A percentile compares a stretch with the other conserved stretches of the same genome.
Conservation (phyloP, 441 rosid species). For the Cnidoscolus chayamansa region DNA sequence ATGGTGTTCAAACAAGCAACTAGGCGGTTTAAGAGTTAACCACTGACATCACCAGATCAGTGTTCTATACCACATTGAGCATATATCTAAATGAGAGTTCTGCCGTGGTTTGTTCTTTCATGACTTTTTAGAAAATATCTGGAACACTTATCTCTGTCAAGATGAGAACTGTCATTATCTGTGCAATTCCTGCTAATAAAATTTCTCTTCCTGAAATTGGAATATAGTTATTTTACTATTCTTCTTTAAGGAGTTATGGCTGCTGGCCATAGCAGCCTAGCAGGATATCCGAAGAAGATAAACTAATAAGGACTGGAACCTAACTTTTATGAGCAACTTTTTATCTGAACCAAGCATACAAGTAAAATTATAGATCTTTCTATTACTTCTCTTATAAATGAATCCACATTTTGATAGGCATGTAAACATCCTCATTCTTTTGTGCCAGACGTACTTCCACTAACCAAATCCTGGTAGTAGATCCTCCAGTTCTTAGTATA, state of each 20-base stretch:
- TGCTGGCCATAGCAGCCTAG: too few species aligned
- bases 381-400: conserved; percentile 1
- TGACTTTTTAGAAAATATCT: not conserved
- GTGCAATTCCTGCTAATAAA: not conserved
- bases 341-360: not conserved
- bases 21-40: too few species aligned
- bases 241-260: not conserved
- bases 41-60: not conserved
- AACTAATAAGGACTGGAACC: not conserved
- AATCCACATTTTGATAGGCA: not conserved
- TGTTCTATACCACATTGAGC: not conserved
- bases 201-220: not conserved
- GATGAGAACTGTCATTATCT: too few species aligned
- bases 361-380: not conserved
- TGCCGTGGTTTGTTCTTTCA: not conserved
- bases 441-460: not conserved
- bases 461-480: not conserved
- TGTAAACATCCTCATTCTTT: not conserved
- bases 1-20: too few species aligned
- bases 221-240: not conserved
- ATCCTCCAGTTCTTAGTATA: not conserved
- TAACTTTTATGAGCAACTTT: not conserved
- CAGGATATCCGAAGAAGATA: not conserved
- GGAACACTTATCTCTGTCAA: not conserved
- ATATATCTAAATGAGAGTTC: too few species aligned